Percentiles rank a stretch among this genome's conserved stretches.
Evolutionary conservation across 2,329 filamentous ascomycete species (phyloP).

Genomic region (Cylindrodendrum hubeiense): DNA sequence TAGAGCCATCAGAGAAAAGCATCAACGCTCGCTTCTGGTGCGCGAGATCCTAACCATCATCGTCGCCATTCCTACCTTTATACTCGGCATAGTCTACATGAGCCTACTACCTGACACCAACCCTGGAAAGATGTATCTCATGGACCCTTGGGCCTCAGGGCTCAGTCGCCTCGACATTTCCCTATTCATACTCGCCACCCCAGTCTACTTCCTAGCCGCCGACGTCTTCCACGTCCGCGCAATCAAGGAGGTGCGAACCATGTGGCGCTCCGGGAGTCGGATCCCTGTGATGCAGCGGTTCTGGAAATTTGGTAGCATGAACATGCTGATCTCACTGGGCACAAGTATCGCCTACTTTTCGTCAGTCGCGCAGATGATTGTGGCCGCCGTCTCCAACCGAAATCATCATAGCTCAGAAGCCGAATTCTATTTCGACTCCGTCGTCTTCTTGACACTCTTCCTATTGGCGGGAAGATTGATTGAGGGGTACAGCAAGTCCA

Average conservation of each 20-base stretch:
- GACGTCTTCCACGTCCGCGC: conserved; percentile 87
- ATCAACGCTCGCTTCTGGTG: conserved; percentile 75
- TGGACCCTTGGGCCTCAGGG: conserved; percentile 77
- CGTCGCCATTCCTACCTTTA: conserved; percentile 83
- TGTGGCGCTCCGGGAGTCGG: conserved; percentile 83
- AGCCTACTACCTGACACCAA: conserved; percentile 75
- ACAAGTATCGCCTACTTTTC: conserved; percentile 90
- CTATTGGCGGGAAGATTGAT: conserved; percentile 80
- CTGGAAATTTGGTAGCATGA: conserved; percentile 97
- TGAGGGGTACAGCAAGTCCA: conserved; percentile 92
- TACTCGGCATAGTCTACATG: conserved; percentile 94
- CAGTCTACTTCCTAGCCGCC: conserved; percentile 87
- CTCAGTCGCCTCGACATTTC: conserved; percentile 83
- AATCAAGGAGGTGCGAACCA: conserved; percentile 79
- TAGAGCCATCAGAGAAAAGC: conserved; percentile 76
- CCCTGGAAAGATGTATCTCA: conserved; percentile 72
- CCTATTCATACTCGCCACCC: conserved; percentile 84
- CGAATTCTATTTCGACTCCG: conserved; percentile 87
- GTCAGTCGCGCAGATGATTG: conserved; percentile 82
- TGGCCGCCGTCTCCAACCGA: conserved; percentile 60
- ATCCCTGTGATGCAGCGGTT: conserved; percentile 81
- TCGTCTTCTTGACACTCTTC: conserved; percentile 92
- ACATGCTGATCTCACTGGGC: conserved; percentile 89
- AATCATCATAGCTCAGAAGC: conserved; percentile 31
- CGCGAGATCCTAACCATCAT: conserved; percentile 78